These are phyloP conservation scores for Carex scoparia DNA, from an alignment of 176 grass and related monocot species.

Conservation along the genomic window DNA sequence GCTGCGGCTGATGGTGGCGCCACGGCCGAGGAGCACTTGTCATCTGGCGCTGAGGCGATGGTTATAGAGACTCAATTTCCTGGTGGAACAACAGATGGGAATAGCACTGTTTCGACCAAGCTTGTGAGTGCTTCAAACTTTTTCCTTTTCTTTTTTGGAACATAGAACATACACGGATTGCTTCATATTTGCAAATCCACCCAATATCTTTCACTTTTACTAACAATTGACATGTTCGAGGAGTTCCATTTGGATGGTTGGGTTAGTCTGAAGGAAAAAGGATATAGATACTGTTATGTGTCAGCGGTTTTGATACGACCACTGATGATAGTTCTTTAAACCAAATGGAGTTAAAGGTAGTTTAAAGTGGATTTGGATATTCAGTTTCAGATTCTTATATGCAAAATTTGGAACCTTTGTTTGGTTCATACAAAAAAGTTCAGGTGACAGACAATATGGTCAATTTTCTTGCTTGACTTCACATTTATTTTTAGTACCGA, in stretches of 20 bases:
- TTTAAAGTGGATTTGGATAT: not conserved
- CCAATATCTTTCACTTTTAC: not conserved
- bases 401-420: not conserved
- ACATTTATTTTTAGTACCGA: not conserved
- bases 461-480: not conserved
- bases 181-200: not conserved
- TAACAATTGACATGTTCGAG: not conserved
- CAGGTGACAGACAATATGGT: not conserved
- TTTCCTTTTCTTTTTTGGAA: not conserved
- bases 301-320: not conserved
- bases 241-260: not conserved
- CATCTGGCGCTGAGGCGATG: constrained; percentile 46
- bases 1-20: constrained; percentile 57
- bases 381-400: not conserved
- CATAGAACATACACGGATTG: not conserved
- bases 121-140: constrained; percentile 39
- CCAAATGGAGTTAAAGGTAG: not conserved
- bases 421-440: not conserved
- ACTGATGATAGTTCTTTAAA: not conserved
- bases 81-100: constrained; percentile 2
- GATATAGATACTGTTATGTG: not conserved
- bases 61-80: constrained; percentile 65
- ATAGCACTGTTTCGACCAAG: constrained; percentile 51
- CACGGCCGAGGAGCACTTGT: constrained; percentile 51
- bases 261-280: not conserved